A percentile compares a stretch with the other conserved stretches of the same genome.
Conservation (phyloP, 1,284 basidiomycete genomes). For the Sporisorium exsertum region DNA sequence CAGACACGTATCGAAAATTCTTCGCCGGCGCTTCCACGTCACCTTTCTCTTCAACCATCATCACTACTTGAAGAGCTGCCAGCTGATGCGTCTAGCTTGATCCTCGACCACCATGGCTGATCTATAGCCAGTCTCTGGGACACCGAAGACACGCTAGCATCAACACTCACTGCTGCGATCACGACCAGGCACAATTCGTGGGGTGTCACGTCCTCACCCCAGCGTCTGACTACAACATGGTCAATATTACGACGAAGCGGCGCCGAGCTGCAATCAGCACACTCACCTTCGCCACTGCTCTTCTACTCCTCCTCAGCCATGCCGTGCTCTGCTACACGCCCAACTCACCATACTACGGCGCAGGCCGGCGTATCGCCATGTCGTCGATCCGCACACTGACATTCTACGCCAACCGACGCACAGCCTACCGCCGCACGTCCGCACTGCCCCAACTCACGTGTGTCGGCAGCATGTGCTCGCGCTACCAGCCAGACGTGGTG, state of each 20-base stretch:
- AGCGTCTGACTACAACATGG: not conserved
- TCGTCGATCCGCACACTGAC: constrained; percentile 78
- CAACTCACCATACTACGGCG: constrained; percentile 32
- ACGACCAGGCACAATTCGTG: not conserved
- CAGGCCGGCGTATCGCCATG: constrained; percentile 35
- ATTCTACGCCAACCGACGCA: constrained; percentile 80
- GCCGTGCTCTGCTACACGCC: constrained; percentile 10
- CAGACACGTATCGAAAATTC: constrained; percentile 7
- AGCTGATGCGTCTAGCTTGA: not conserved
- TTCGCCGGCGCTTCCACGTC: constrained; percentile 20
- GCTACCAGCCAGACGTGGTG: constrained; percentile 85
- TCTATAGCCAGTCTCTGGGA: not conserved
- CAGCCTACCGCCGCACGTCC: constrained; percentile 76
- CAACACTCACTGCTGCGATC: not conserved
- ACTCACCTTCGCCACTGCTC: not conserved
- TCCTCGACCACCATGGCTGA: not conserved
- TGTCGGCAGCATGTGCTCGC: constrained; percentile 77
- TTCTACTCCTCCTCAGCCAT: not conserved
- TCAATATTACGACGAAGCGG: not conserved
- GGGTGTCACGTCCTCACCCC: no score
- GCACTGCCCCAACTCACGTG: constrained; percentile 84
- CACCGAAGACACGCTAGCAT: not conserved
- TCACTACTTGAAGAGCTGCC: not conserved
- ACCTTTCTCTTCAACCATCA: not conserved
- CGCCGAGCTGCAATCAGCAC: not conserved